Evolutionary conservation across 2,329 filamentous ascomycete genomes (phyloP).

Genomic region (Penicillium aurantiogriseum): DNA sequence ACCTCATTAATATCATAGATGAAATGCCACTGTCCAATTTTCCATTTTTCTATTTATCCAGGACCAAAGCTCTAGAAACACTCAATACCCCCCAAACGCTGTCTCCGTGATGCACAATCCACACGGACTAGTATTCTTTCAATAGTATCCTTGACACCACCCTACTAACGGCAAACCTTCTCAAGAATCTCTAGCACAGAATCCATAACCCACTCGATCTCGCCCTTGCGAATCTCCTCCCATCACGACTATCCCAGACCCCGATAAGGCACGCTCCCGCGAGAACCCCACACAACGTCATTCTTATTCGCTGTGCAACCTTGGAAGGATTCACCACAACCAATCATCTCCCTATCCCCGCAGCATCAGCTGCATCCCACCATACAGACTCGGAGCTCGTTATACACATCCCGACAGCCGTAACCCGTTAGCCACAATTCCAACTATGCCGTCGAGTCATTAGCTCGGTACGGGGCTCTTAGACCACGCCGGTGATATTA

Average conservation of each 20-base stretch:
- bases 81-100: constrained; percentile 14
- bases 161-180: neutral
- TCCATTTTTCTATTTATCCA: constrained; percentile 24
- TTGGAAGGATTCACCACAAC: constrained; percentile 21
- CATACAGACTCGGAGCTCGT: constrained; percentile 22
- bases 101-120: constrained; percentile 20
- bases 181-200: neutral
- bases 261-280: constrained; percentile 4
- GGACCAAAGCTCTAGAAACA: constrained; percentile 19
- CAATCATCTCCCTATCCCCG: constrained; percentile 24
- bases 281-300: constrained; percentile 35
- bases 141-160: neutral
- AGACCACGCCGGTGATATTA: constrained; percentile 24
- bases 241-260: neutral
- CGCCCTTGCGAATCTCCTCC: neutral
- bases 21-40: constrained; percentile 25
- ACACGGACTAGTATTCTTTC: no score
- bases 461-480: constrained; percentile 30
- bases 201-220: neutral
- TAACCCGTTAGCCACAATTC: constrained; percentile 26
- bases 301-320: constrained; percentile 24
- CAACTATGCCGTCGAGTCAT: constrained; percentile 32
- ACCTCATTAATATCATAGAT: constrained; percentile 34
- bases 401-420: constrained; percentile 26
- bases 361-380: constrained; percentile 11